Base-by-base conservation (phyloP, 2,329 filamentous ascomycete genomes). In the Elsinoe necatrix region DNA sequence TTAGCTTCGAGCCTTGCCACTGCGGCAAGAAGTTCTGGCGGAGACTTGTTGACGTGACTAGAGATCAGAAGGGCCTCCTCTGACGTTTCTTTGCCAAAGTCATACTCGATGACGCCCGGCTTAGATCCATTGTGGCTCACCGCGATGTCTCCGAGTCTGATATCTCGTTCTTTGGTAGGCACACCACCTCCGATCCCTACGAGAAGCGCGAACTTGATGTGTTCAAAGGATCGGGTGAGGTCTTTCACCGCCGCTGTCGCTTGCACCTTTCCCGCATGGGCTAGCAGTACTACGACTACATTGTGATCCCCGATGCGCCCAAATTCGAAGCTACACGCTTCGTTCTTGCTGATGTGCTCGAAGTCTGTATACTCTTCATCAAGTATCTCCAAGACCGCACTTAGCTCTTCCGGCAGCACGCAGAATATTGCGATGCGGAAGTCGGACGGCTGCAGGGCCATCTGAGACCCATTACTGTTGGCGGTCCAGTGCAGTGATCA, bases 111-210 rank as follows among this genome's bases (percentile, higher is more conserved):
- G 0, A 67, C 63, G 1, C 65, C 64, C 18, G 23, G 51, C 1
- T 34, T 54, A 0, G 52, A 54, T 0, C 35, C 39, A 1, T 63
- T 63, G 21, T 59, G 57, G 54, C 65, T 64, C 7, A 67, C 61
- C 0, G 63, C 62, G 11, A 67, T 55, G 42, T 67, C 65, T 1
- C 66, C 66, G 6, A 68, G 63, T 0, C 62, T 60, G 5, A 68
- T 63, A 12, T 66, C 63, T 2, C 29, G 14, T 12, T 59, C 39
- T 7, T 21, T n/a, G 7, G 48, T 55, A 1, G 63, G 63, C 4
- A 63, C 61, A 6, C 61, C 63, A 6, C 63, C 63, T 7, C 61
- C 63, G 18, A 65, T 64, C 2, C 63, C 63, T 1, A 65, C 63
- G 55, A 64, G 56, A 2, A 65, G 48, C 2, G 61, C 61, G 31